These are phyloP conservation scores for Boletus subcaerulescens DNA, from an alignment of 768 basidiomycete genomes.

Conservation along the genomic window DNA sequence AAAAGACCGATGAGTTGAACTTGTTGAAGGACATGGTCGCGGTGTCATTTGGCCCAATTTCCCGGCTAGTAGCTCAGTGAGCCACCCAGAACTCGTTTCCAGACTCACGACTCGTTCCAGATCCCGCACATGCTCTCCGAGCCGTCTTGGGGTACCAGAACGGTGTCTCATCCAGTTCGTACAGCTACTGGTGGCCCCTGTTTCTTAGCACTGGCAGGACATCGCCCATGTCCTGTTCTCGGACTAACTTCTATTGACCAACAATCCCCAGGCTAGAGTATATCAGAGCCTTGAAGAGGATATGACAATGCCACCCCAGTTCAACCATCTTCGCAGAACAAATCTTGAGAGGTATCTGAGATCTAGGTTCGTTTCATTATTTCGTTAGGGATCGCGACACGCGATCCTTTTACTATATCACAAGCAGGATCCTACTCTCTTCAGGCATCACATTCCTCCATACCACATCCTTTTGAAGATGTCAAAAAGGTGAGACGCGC, in stretches of 20 bases:
- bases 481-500: background rate
- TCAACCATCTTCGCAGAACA: background rate
- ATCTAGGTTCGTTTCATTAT: slow-evolving; percentile 13
- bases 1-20: too few relatives aligned
- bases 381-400: slow-evolving; percentile 7
- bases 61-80: background rate
- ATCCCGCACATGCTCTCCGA: background rate
- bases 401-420: slow-evolving; percentile 8
- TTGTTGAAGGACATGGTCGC: too few relatives aligned
- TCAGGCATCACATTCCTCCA: background rate
- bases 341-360: slow-evolving; percentile 3
- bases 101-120: background rate
- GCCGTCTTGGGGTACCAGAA: background rate
- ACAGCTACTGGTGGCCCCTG: too few relatives aligned
- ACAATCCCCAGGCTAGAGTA: background rate
- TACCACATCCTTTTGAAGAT: background rate
- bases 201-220: too few relatives aligned
- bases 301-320: background rate
- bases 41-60: background rate
- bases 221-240: too few relatives aligned
- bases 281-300: background rate
- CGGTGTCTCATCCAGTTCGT: background rate
- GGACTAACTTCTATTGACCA: background rate
- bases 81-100: background rate
- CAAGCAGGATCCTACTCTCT: slow-evolving; percentile 2